Percentiles rank a stretch among this genome's conserved stretches.
Conservation (phyloP, 495 filamentous ascomycete genomes). For the Xanthoparmelia taractica region DNA sequence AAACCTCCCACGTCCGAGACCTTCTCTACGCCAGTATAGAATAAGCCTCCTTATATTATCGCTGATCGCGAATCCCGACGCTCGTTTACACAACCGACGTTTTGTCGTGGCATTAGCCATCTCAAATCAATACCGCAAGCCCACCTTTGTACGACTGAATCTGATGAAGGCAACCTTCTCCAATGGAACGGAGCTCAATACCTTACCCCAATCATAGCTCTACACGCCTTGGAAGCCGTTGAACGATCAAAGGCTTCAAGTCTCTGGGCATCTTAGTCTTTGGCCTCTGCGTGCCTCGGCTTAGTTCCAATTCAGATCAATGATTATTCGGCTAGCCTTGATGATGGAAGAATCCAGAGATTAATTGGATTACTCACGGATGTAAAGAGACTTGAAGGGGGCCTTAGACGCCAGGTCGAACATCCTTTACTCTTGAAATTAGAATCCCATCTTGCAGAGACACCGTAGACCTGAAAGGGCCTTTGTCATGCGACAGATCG, state of each 20-base stretch:
- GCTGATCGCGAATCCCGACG: too few relatives aligned
- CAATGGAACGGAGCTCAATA: neutral
- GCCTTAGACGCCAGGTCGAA: neutral
- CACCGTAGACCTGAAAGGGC: neutral
- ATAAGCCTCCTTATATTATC: too few relatives aligned
- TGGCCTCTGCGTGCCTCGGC: neutral
- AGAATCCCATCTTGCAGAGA: neutral
- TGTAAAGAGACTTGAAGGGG: neutral
- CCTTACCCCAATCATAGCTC: neutral
- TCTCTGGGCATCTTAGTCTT: neutral
- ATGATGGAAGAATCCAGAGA: neutral
- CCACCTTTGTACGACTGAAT: neutral
- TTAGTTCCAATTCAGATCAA: neutral
- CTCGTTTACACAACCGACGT: too few relatives aligned
- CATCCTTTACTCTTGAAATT: neutral
- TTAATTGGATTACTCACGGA: neutral
- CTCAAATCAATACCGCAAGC: too few relatives aligned
- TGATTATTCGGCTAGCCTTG: neutral
- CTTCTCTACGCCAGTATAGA: too few relatives aligned
- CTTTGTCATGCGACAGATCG: neutral
- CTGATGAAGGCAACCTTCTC: neutral
- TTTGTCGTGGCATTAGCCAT: neutral
- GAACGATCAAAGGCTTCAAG: neutral
- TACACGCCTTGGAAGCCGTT: neutral
- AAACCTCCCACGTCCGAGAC: too few relatives aligned